A percentile compares a stretch with the other conserved stretches of the same genome.
phyloP scores from a whole-genome alignment of 768 basidiomycete genomes.

The Amanita subjunquillea region DNA sequence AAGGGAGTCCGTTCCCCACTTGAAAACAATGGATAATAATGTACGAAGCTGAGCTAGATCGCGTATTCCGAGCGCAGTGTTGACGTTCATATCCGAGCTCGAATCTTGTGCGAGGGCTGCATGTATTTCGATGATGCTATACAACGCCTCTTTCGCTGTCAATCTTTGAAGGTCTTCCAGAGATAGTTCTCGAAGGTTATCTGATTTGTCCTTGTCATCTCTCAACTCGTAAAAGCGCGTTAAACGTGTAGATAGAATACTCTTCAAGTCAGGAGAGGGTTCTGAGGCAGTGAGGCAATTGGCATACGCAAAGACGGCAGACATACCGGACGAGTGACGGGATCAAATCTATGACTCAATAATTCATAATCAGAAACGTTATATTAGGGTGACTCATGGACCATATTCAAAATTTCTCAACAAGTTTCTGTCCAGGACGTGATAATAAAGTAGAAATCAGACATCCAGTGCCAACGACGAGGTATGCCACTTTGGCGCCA shows the following conservation, averaged over 20 bases:
- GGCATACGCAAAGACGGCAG: background rate
- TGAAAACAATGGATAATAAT: conserved; percentile 57
- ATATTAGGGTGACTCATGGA: background rate
- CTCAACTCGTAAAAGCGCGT: conserved; percentile 25
- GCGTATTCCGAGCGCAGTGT: conserved; percentile 47
- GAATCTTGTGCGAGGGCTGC: conserved; percentile 18
- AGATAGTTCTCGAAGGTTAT: conserved; percentile 11
- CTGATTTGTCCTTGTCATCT: conserved; percentile 1
- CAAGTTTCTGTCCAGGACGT: background rate
- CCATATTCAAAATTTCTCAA: background rate
- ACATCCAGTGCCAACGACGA: background rate
- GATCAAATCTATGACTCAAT: background rate
- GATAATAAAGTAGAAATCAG: background rate
- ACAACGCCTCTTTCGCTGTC: conserved; percentile 48
- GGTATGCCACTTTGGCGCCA: background rate
- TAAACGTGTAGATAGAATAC: conserved; percentile 28
- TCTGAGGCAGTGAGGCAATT: background rate
- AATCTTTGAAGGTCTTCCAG: conserved; percentile 35
- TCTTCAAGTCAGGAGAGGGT: conserved; percentile 20
- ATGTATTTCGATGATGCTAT: conserved; percentile 38
- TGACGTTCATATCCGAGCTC: conserved; percentile 4
- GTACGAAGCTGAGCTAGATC: conserved; percentile 56
- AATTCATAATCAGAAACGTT: background rate
- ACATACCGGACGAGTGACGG: background rate
- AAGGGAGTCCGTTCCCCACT: conserved; percentile 57